Percentiles rank a stretch among this genome's conserved stretches.
phyloP scores from a whole-genome alignment of 1,139 yeast species.

The Arxiozyma heterogenica region DNA sequence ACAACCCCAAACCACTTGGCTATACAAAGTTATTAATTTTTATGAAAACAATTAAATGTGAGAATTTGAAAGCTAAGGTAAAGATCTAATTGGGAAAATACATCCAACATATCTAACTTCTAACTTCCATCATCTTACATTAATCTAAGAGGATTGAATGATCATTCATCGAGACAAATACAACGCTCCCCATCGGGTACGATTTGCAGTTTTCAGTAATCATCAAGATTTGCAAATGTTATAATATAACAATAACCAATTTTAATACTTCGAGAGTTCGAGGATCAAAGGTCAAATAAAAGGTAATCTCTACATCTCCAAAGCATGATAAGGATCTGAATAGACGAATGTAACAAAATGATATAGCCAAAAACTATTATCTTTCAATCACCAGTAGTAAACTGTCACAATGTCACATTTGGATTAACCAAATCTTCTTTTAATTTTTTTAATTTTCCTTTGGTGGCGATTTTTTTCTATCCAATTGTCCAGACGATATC shows the following conservation, averaged over 20 bases:
- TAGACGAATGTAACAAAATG: not conserved
- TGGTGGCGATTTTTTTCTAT: not conserved
- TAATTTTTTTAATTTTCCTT: not conserved
- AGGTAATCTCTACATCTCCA: not conserved
- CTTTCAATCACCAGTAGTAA: not conserved
- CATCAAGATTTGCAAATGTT: not conserved
- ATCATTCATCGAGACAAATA: not conserved
- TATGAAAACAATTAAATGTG: not conserved
- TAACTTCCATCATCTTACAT: not conserved
- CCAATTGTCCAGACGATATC: not conserved
- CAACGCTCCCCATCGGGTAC: not conserved
- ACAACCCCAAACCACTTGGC: not conserved
- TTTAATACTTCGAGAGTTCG: not conserved
- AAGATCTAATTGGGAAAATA: not conserved
- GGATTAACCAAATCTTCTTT: not conserved
- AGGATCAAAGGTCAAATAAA: not conserved
- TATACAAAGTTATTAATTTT: not conserved
- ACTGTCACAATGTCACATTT: not conserved
- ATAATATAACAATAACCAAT: not conserved
- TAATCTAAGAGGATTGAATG: not conserved
- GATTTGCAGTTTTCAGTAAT: not conserved
- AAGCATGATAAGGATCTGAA: not conserved
- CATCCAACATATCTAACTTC: not conserved
- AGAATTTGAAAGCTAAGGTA: not conserved
- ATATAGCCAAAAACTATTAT: not conserved